These are phyloP conservation scores for Iodosphaeria phyllophila DNA, from an alignment of 2,329 filamentous ascomycete species.

Conservation along the genomic window DNA sequence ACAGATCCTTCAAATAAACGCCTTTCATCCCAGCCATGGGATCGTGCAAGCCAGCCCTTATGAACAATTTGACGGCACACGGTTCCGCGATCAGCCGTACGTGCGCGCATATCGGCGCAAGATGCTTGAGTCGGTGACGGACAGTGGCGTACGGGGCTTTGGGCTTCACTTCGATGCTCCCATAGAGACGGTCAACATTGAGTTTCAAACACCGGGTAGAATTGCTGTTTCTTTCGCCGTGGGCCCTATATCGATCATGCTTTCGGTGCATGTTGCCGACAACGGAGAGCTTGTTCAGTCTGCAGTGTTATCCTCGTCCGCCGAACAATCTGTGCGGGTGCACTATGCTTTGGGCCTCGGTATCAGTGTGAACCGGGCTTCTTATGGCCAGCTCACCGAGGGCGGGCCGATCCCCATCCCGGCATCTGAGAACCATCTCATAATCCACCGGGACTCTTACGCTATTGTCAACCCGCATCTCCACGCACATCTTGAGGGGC, in stretches of 20 bases:
- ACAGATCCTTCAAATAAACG: conserved; percentile 4
- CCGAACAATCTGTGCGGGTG: not conserved
- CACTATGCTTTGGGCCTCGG: conserved; percentile 2
- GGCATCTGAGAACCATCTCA: conserved; percentile 2
- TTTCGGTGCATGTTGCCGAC: conserved; percentile 1
- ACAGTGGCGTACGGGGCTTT: conserved; percentile 2
- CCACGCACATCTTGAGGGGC: conserved; percentile 2
- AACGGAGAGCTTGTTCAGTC: conserved; percentile 4
- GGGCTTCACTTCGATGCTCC: not conserved
- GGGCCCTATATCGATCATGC: not conserved
- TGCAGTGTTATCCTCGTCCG: conserved; percentile 3
- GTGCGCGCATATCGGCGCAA: conserved; percentile 6
- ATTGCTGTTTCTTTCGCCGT: not conserved
- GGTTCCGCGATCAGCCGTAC: conserved; percentile 3
- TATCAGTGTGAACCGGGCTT: conserved; percentile 6
- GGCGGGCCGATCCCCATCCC: conserved; percentile 5
- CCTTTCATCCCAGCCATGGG: conserved; percentile 4
- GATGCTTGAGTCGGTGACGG: conserved; percentile 3
- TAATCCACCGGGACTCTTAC: not conserved
- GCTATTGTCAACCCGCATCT: conserved; percentile 3
- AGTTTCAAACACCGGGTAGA: conserved; percentile 1
- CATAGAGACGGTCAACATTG: conserved; percentile 2
- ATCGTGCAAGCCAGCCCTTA: conserved; percentile 6
- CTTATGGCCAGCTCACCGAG: conserved; percentile 8
- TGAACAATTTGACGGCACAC: conserved; percentile 5